A percentile compares a stretch with the other conserved stretches of the same genome.
Evolutionary conservation across 2,329 filamentous ascomycete genomes (phyloP).

Genomic region (Beauveria caledonica): DNA sequence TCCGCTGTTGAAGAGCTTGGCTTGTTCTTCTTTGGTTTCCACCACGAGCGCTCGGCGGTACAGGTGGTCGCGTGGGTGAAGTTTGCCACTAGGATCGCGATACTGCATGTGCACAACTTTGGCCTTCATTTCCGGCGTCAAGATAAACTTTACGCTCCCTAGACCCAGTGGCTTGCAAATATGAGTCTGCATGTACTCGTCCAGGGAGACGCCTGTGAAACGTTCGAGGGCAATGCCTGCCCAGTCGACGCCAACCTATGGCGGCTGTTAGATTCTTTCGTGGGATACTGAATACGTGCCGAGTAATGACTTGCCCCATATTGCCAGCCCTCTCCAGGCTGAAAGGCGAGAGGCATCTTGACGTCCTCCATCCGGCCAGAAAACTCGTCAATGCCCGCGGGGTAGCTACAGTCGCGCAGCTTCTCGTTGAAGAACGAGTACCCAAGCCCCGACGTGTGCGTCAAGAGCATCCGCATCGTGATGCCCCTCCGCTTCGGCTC

Average conservation of each 20-base stretch:
- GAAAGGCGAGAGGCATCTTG: conserved; percentile 47
- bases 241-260: conserved; percentile 44
- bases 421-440: conserved; percentile 47
- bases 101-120: conserved; percentile 50
- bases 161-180: conserved; percentile 41
- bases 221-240: conserved; percentile 42
- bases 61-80: conserved; percentile 40
- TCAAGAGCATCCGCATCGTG: conserved; percentile 49
- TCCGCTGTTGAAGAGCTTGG: conserved; percentile 45
- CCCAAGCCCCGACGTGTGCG: conserved; percentile 47
- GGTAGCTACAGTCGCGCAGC: conserved; percentile 38
- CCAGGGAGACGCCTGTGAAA: conserved; percentile 32
- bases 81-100: conserved; percentile 34
- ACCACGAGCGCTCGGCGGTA: conserved; percentile 36
- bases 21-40: conserved; percentile 33
- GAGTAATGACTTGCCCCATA: conserved; percentile 41
- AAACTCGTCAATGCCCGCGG: conserved; percentile 49
- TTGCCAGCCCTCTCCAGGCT: conserved; percentile 54
- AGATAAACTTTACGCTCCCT: conserved; percentile 48
- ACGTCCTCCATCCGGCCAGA: conserved; percentile 44
- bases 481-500: conserved; percentile 40
- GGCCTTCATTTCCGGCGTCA: conserved; percentile 42
- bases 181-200: conserved; percentile 40
- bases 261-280: not conserved
- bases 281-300: not conserved